Conservation (phyloP, 2,329 filamentous ascomycete species). For the Botryotinia calthae region DNA sequence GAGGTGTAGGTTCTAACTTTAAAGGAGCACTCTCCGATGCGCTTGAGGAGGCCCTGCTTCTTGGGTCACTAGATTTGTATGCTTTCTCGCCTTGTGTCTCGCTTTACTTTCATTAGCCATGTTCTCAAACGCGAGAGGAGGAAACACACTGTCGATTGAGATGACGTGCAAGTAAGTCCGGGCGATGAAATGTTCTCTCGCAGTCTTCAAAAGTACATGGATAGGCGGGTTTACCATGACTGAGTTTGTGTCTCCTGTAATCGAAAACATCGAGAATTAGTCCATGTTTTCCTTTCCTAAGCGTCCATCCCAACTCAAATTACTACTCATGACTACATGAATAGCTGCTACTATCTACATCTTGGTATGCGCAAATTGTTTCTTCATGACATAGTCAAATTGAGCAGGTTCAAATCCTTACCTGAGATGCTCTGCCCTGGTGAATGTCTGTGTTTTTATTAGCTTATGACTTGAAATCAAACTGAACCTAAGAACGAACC, state of each 20-base stretch:
- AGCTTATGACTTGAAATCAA: slow-evolving; percentile 19
- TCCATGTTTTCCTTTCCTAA: not conserved
- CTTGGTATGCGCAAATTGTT: not conserved
- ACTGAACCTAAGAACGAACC: slow-evolving; percentile 23
- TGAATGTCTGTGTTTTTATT: slow-evolving; percentile 51
- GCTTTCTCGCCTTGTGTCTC: slow-evolving; percentile 47
- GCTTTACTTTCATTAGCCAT: slow-evolving; percentile 37
- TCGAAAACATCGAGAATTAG: not conserved
- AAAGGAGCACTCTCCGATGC: slow-evolving; percentile 29
- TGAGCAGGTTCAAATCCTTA: slow-evolving; percentile 34
- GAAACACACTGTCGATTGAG: slow-evolving; percentile 50
- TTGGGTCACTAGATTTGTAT: slow-evolving; percentile 34
- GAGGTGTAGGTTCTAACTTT: slow-evolving; percentile 10
- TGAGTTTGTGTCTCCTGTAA: slow-evolving; percentile 57
- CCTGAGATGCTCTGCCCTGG: slow-evolving; percentile 61
- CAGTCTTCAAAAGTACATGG: slow-evolving; percentile 54
- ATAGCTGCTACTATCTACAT: not conserved
- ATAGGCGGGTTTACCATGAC: slow-evolving; percentile 54
- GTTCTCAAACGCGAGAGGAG: not conserved
- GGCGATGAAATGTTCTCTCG: slow-evolving; percentile 56
- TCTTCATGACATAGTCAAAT: not conserved
- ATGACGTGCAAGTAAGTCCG: slow-evolving; percentile 59
- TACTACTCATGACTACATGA: not conserved
- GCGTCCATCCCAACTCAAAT: not conserved
- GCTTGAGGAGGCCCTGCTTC: slow-evolving; percentile 35